Evolutionary conservation across 2,329 filamentous ascomycete species (phyloP), one percentile per base, ranked within the genome.

Genomic region (Nemania diffusa): DNA sequence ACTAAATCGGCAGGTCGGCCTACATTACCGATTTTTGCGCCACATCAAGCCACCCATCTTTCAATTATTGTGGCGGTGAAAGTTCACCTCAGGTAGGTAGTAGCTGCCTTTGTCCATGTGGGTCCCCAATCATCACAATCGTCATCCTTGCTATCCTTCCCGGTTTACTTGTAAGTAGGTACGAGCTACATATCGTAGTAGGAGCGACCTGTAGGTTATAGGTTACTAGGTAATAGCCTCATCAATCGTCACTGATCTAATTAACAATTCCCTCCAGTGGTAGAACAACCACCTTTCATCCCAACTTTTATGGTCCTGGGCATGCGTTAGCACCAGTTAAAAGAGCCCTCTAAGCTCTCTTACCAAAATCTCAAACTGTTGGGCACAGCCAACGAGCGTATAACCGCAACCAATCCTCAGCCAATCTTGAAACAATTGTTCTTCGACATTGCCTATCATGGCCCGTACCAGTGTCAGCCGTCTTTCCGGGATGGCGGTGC

Each of bases 401-500:
- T 56, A 42, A 37, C 37, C 11, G 24, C 51, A 44, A 53, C 26
- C 15, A 51, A 3, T 40, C 17, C 5, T 27, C 34, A 24, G 15
- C 13, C 34, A 60, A 55, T 27, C 34, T 57, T 27, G 6, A 34
- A 57, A n/a, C 40, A 15, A 26, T 40, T 48, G 17, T 44, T 52
- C 11, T 29, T 57, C 11, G 15, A 63, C 51, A 50, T 32, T n/a
- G 60, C 29, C 56, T 24, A 64, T 20, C 52, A 82, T 81, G 79
- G 69, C 70, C 34, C 77, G 77, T 61, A 59, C 73, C 48, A 74
- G 67, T 69, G 62, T 82, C 71, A 65, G 73, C 57, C 80, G 80
- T 69, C 75, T 83, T 64, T 78, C 80, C 51, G 79, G 81, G 62
- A 70, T 79, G 65, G 76, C 80, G 68, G 69, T 73, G 56, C 79